Evolutionary conservation across 345 rosid species (phyloP), one percentile per base, ranked within the genome.

Genomic region (Salix exigua): DNA sequence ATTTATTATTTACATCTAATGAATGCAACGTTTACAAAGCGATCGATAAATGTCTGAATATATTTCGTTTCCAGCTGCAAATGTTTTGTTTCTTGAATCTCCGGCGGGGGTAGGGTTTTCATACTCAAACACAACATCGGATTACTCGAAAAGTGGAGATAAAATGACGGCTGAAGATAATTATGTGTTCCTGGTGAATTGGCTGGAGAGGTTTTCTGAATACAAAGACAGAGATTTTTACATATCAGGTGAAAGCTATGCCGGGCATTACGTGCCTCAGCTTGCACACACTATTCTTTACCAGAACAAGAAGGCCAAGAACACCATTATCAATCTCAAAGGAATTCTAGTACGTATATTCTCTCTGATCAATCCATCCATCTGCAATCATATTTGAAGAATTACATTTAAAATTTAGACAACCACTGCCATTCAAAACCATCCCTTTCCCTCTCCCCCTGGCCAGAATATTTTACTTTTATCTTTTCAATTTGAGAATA

Each of bases 101-200:
- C 88, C 86, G 1, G 86, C 86, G 4, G 88, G 88, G 17, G 86
- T 83, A 4, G 88, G 88, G 10, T 85, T 85, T 79, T 85, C 88
- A 0, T 83, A 83, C 51, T 83, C 85, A 3, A 85, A 79, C 19
- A 79, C 66, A 19, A 64, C 85, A 13, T 79, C 83, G 2, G 86
- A 81, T 61, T 83, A 86, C 26, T 6, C 7, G 0, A 28, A 7
- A 3, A 79, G 13, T 2, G 85, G 88, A 38, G 84, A 86, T 12
- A 64, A 21, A 14, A 78, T 17, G 3, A 80, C 87, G 0, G 86
- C 86, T 0, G 72, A 64, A 28, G 86, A 80, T 42, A 73, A 81
- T 44, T 74, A 80, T 69, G 62, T 77, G 6, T 86, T 86, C 72
- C 42, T 86, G 61, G 80, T 77, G 11, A 79, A 86, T 67, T 86